phyloP scores from a whole-genome alignment of 2,329 filamentous ascomycete species.

The Ophiostoma sp. region DNA sequence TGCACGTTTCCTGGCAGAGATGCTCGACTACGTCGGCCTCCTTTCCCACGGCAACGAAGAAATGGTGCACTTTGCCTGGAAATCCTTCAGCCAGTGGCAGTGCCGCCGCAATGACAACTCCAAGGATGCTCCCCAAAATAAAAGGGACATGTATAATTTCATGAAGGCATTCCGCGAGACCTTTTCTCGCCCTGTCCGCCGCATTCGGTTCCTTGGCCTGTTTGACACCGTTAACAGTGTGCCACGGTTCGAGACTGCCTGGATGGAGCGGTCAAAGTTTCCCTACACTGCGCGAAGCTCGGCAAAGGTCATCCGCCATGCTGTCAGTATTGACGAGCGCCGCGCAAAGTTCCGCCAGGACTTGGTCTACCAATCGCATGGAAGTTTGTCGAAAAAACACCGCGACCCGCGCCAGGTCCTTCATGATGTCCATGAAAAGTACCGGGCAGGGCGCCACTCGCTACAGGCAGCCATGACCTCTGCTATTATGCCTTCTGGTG shows the following conservation, averaged over 20 bases:
- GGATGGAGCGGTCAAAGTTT: constrained; percentile 75
- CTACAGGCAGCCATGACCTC: background rate
- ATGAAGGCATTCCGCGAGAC: constrained; percentile 78
- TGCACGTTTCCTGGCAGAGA: constrained; percentile 71
- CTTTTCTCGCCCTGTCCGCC: constrained; percentile 67
- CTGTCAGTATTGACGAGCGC: constrained; percentile 65
- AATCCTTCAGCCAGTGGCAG: constrained; percentile 71
- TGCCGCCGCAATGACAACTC: constrained; percentile 41
- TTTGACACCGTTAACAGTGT: constrained; percentile 82
- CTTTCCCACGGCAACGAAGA: constrained; percentile 79
- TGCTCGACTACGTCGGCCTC: constrained; percentile 77
- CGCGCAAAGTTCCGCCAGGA: constrained; percentile 68
- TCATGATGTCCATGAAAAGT: background rate
- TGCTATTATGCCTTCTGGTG: background rate
- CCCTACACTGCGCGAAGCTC: constrained; percentile 59
- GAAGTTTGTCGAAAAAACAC: background rate
- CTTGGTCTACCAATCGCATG: constrained; percentile 52
- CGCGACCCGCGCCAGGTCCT: background rate
- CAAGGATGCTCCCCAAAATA: constrained; percentile 35
- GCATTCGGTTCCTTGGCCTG: constrained; percentile 70
- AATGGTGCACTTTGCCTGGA: constrained; percentile 80
- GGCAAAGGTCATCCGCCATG: constrained; percentile 60
- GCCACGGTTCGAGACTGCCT: constrained; percentile 66
- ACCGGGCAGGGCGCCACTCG: background rate
- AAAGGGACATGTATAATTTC: constrained; percentile 63